A percentile compares a stretch with the other conserved stretches of the same genome.
Evolutionary conservation across 805 yeast genomes (phyloP).

Genomic region (Kazachstania africana): DNA sequence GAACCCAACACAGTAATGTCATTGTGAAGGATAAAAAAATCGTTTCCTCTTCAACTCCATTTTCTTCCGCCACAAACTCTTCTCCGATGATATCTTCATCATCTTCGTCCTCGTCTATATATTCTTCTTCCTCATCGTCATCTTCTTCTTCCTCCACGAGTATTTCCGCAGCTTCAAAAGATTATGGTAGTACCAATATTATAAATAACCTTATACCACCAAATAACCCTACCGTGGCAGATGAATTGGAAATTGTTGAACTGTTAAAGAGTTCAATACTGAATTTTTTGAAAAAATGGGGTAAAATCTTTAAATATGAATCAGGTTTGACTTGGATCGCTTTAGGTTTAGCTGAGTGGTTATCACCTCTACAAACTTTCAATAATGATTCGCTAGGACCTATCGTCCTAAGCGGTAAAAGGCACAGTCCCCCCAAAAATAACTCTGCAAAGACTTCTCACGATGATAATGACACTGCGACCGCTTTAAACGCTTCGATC

Average conservation of each 20-base stretch:
- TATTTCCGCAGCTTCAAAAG: neutral
- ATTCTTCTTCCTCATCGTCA: neutral
- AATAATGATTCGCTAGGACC: conserved; percentile 4
- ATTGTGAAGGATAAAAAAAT: neutral
- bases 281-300: conserved; percentile 68
- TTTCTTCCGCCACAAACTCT: neutral
- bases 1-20: neutral
- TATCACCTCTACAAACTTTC: conserved; percentile 46
- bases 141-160: neutral
- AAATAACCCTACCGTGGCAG: neutral
- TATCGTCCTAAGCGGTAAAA: conserved; percentile 17
- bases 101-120: neutral
- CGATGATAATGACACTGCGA: neutral
- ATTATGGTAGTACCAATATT: too few relatives aligned
- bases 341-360: conserved; percentile 79
- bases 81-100: neutral
- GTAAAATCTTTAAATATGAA: conserved; percentile 63
- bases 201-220: neutral
- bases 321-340: conserved; percentile 83
- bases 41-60: too few relatives aligned
- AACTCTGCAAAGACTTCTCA: neutral
- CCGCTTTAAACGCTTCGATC: neutral
- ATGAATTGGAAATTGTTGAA: conserved; percentile 32
- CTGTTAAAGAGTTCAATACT: conserved; percentile 48
- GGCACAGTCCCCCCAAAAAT: conserved; percentile 6